phyloP scores from a whole-genome alignment of 1,139 yeast genomes.

The Eremothecium coryli region DNA sequence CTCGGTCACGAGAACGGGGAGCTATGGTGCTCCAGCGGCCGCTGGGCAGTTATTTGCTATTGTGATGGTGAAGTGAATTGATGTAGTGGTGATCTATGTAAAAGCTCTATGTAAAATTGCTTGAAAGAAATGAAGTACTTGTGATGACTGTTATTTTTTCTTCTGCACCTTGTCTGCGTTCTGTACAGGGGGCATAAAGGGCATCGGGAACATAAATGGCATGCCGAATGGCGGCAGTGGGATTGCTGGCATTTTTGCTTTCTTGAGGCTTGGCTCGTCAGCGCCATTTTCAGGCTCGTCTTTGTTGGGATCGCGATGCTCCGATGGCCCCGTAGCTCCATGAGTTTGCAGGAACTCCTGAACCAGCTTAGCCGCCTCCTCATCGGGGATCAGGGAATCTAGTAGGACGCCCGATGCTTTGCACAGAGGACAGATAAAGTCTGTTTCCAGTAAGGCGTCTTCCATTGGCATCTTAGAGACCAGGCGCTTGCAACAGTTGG shows the following conservation, averaged over 20 bases:
- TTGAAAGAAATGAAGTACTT: no score
- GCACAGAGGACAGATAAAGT: conserved; percentile 88
- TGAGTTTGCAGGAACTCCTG: conserved; percentile 43
- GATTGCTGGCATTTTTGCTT: conserved; percentile 11
- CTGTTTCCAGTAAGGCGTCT: conserved; percentile 64
- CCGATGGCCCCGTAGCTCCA: conserved; percentile 17
- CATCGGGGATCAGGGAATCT: conserved; percentile 59
- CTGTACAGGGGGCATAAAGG: conserved; percentile 10
- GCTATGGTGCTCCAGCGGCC: conserved; percentile 82
- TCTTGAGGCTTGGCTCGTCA: conserved; percentile 7
- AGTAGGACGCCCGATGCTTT: conserved; percentile 61
- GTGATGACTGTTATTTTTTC: conserved; percentile 1
- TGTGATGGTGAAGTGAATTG: conserved; percentile 21
- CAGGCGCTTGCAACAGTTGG: conserved; percentile 61
- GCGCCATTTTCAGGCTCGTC: conserved; percentile 2
- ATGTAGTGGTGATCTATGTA: conserved; percentile 1
- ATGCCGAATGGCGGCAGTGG: conserved; percentile 14
- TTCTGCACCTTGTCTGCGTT: neutral
- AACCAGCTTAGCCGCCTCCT: conserved; percentile 47
- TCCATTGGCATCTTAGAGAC: conserved; percentile 61
- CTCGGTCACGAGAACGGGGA: conserved; percentile 57
- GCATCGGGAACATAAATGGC: conserved; percentile 22
- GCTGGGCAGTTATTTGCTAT: conserved; percentile 81
- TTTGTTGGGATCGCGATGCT: no score
- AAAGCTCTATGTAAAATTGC: no score